Evolutionary conservation across 192 early-diverging fungal genomes (phyloP).

Genomic region (Backusella mclennaniae): DNA sequence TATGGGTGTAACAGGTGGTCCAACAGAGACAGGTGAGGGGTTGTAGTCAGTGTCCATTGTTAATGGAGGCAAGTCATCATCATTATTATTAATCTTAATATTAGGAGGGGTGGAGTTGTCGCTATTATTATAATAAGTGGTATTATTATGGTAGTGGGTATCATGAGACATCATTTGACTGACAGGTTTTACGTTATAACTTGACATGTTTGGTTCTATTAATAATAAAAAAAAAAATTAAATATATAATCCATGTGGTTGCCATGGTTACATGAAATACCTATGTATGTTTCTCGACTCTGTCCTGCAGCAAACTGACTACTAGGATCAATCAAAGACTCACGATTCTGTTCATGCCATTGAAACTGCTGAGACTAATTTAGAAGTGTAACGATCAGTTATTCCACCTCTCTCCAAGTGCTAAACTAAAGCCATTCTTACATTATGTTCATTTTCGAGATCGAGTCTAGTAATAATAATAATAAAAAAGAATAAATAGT

Average conservation of each 20-base stretch:
- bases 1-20: not conserved
- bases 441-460: slow-evolving; percentile 1
- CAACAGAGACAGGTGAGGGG: slow-evolving; percentile 4
- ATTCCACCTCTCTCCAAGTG: not conserved
- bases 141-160: not conserved
- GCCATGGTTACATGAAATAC: not conserved
- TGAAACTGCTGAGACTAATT: not conserved
- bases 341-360: not conserved
- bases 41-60: not conserved
- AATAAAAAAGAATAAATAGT: not conserved
- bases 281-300: not conserved
- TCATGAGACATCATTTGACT: not conserved
- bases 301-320: not conserved
- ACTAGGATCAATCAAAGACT: not conserved
- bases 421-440: not conserved
- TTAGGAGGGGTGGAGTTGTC: not conserved
- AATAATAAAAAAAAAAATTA: not conserved
- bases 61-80: not conserved
- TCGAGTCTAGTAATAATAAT: not conserved
- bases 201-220: not conserved
- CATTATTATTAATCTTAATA: not conserved
- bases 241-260: not conserved
- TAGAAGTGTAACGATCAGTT: not conserved
- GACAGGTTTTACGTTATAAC: slow-evolving; percentile 1
- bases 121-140: not conserved